Evolutionary conservation across 2,329 filamentous ascomycete genomes (phyloP), one percentile per base, ranked within the genome.

Genomic region (Aspergillus sojae): DNA sequence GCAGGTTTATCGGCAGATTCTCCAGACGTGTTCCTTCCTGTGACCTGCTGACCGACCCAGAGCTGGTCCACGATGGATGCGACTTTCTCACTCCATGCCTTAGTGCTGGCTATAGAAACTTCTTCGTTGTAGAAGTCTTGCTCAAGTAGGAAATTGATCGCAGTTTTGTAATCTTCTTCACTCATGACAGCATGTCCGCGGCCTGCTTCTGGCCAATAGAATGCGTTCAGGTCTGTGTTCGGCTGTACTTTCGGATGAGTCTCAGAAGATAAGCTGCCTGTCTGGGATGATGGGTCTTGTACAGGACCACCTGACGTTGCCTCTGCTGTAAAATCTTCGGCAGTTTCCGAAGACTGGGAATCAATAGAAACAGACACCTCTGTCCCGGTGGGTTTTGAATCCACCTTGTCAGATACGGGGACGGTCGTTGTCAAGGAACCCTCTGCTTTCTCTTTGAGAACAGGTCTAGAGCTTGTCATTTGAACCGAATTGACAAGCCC

Each of bases 91-190:
- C 80, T 70, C 74, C 79, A 82, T 23, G 73, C 69, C 62, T 75
- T 77, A 5, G 79, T 82, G 60, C 79, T 81, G 43, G 75, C 68
- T 32, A 73, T 69, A 6, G 78, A 73, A 19, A 77, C 71, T 7
- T 79, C 72, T 39, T 76, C 67, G 50, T 76, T 74, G 54, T 77
- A 76, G 56, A 82, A 82, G 62, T 82, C 81, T 58, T 80, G 76
- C 16, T 77, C 74, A 10, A 82, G 68, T 11, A 82, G 72, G 28
- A 77, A 74, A 46, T 78, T 73, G 62, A 77, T 77, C 30, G 78
- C 74, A 3, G 67, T 68, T 57, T 79, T 77, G 65, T 82, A 82
- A 62, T 80, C 76, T 32, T 72, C 67, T 55, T 79, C 74, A 53
- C 68, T 73, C 21, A 82, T 65, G 16, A 80, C 71, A 1, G 79